A percentile compares a stretch with the other conserved stretches of the same genome.
Evolutionary conservation across 2,329 filamentous ascomycete genomes (phyloP).

Genomic region (Aspergillus flavus): DNA sequence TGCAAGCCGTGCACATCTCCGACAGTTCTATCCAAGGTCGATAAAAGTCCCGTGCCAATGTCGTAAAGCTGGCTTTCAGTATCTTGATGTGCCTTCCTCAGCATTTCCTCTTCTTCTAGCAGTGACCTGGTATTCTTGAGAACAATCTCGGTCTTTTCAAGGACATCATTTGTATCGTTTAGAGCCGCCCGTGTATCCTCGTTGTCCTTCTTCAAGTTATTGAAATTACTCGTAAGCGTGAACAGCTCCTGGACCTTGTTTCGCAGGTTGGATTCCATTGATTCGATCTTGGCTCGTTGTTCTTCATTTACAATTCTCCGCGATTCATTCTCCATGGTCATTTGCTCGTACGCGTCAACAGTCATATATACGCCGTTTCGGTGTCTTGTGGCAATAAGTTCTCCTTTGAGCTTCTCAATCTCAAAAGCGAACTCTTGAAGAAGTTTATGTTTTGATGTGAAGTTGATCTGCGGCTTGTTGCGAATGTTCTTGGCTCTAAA

Average conservation of each 20-base stretch:
- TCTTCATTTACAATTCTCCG: slow-evolving; percentile 89
- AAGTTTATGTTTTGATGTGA: slow-evolving; percentile 90
- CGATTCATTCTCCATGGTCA: slow-evolving; percentile 90
- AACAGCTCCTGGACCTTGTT: slow-evolving; percentile 95
- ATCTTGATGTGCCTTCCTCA: slow-evolving; percentile 81
- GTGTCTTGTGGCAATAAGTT: slow-evolving; percentile 88
- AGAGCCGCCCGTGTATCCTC: slow-evolving; percentile 73
- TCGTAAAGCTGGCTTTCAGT: slow-evolving; percentile 77
- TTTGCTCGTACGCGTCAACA: slow-evolving; percentile 84
- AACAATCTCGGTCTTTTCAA: slow-evolving; percentile 87
- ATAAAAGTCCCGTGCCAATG: slow-evolving; percentile 75
- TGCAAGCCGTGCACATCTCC: slow-evolving; percentile 79
- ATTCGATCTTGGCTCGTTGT: slow-evolving; percentile 87
- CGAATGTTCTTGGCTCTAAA: slow-evolving; percentile 98
- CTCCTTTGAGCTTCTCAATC: slow-evolving; percentile 92
- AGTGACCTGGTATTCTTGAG: slow-evolving; percentile 74
- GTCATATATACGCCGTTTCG: slow-evolving; percentile 94
- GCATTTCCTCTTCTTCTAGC: slow-evolving; percentile 75
- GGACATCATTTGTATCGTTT: slow-evolving; percentile 75
- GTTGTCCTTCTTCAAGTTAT: slow-evolving; percentile 85
- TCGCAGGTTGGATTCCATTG: slow-evolving; percentile 83
- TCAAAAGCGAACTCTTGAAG: slow-evolving; percentile 87
- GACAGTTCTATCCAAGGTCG: slow-evolving; percentile 76
- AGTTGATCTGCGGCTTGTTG: slow-evolving; percentile 96
- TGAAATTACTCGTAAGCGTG: slow-evolving; percentile 81